Evolutionary conservation across 2,329 filamentous ascomycete species (phyloP).

Genomic region (Aureobasidium melanogenum): DNA sequence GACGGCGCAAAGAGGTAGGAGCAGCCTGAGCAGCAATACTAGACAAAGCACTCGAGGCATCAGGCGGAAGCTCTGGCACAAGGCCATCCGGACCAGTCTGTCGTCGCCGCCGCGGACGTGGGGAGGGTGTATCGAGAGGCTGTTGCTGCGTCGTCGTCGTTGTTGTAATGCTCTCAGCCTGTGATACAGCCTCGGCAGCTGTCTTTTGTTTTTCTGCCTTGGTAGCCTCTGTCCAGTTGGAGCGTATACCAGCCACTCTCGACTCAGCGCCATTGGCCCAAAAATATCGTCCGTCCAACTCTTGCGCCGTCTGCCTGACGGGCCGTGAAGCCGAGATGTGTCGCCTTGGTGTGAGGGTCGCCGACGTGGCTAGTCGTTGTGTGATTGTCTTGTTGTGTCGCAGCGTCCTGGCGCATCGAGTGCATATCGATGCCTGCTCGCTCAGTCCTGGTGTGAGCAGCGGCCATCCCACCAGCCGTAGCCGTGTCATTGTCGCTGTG

Average conservation of each 20-base stretch:
- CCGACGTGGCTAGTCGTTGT: constrained; percentile 16
- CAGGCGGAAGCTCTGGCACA: constrained; percentile 37
- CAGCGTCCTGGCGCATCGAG: constrained; percentile 21
- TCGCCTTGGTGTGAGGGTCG: constrained; percentile 12
- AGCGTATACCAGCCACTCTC: constrained; percentile 5
- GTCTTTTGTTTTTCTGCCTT: neutral
- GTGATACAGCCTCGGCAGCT: neutral
- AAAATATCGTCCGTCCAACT: constrained; percentile 26
- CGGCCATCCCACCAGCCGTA: constrained; percentile 3
- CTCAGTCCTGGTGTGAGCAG: neutral
- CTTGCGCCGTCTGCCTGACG: constrained; percentile 13
- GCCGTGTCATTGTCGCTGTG: neutral
- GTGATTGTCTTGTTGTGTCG: constrained; percentile 15
- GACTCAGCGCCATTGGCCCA: constrained; percentile 25
- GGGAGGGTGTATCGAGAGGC: constrained; percentile 18
- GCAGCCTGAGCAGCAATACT: constrained; percentile 49
- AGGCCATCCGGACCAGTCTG: constrained; percentile 14
- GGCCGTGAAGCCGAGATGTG: constrained; percentile 17
- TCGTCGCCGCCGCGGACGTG: constrained; percentile 27
- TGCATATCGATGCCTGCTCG: constrained; percentile 17
- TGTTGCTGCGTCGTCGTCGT: neutral
- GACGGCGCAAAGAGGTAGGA: constrained; percentile 51
- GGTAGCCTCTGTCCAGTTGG: constrained; percentile 6
- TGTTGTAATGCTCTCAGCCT: neutral
- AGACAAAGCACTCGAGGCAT: constrained; percentile 54